Conservation (phyloP, 163 green algal species). For the Scenedesmus sp. region DNA sequence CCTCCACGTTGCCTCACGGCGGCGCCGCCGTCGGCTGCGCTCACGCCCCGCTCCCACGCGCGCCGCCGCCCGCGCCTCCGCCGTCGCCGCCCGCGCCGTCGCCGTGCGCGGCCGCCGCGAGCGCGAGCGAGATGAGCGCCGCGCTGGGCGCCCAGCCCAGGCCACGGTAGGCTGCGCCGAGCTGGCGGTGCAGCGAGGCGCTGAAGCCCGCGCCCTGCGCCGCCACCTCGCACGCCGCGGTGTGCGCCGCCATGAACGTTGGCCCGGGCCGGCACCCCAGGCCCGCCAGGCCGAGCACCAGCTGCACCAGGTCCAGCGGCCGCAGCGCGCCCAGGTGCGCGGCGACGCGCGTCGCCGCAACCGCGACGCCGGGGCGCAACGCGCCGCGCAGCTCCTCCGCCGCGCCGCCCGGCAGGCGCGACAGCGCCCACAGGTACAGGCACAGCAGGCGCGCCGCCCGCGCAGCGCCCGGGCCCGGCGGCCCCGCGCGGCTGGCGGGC, state of each 20-base stretch:
- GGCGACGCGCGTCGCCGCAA: neutral
- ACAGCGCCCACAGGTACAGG: neutral
- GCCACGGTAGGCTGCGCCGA: too few species aligned
- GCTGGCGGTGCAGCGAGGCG: too few species aligned
- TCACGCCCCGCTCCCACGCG: too few species aligned
- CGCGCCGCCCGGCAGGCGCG: neutral
- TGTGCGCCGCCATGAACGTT: neutral
- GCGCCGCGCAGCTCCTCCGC: neutral
- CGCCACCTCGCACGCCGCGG: neutral
- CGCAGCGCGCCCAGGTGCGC: neutral
- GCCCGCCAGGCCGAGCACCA: neutral
- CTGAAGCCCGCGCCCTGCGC: neutral
- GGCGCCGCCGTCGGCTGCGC: too few species aligned
- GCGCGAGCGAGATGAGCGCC: too few species aligned
- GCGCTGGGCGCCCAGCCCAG: too few species aligned
- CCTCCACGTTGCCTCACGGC: too few species aligned
- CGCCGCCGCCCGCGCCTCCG: too few species aligned
- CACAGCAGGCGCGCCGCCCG: neutral
- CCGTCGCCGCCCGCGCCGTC: too few species aligned
- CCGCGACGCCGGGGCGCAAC: neutral
- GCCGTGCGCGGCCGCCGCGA: too few species aligned
- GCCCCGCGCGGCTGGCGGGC: neutral
- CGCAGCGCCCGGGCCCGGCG: neutral
- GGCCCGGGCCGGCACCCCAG: neutral
- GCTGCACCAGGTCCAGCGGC: neutral